Evolutionary conservation across 441 rosid genomes (phyloP), one percentile per base, ranked within the genome.

Genomic region (Adansonia gregorii): DNA sequence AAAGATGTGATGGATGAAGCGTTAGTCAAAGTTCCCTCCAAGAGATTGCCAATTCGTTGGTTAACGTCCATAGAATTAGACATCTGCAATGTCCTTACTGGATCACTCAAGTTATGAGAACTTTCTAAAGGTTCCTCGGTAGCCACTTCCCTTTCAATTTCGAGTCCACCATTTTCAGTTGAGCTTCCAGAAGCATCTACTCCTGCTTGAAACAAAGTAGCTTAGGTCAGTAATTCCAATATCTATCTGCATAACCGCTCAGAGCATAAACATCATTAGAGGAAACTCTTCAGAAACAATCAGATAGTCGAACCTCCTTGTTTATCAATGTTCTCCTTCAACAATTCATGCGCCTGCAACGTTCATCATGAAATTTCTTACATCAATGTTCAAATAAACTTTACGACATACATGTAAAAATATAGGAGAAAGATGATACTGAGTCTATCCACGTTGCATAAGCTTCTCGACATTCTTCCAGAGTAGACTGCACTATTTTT

Each of bases 391-490:
- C 77, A 39, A 31, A 35, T 5, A 78, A 72, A 43, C 61, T 75
- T 31, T 31, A 24, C 72, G 54, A 82, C 52, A 46, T 19, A 48
- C 79, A 68, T 67, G 76, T 17, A 17, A 78, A 20, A 69, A 55
- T 60, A 17, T 1, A 6, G 72, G 54, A 73, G 5, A 14, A 63
- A 60, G 14, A 74, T 19, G 72, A 51, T 88, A 91, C 99, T 98
- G 89, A 89, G 71, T 80, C 80, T 81, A 91, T 83, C 98, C 96
- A 93, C 58, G 77, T 76, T 80, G 86, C 94, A 86, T 92, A 93
- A 74, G 91, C 92, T 85, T 94, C 98, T 73, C 88, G 88, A 77
- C 98, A 94, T 80, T 94, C 97, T 67, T 93, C 99, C 83, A 91
- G 19, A 63, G 98, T 93, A 81, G 96, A 91, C 83, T 93, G 96